A percentile compares a stretch with the other conserved stretches of the same genome.
Evolutionary conservation across 495 filamentous ascomycete species (phyloP).

Genomic region (Penicillium lividum): DNA sequence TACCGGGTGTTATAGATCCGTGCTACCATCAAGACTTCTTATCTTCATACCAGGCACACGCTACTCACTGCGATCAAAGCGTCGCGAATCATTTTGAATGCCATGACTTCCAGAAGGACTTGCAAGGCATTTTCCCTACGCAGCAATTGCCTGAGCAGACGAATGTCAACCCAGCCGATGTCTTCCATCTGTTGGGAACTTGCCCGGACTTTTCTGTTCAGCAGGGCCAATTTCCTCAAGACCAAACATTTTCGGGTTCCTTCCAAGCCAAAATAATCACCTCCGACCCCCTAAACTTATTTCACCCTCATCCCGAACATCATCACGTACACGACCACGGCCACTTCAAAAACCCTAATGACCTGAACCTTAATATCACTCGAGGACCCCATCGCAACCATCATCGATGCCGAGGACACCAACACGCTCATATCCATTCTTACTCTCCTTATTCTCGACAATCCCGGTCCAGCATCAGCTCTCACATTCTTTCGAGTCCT

Average conservation of each 20-base stretch:
- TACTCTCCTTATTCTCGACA: slow-evolving; percentile 47
- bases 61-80: slow-evolving; percentile 38
- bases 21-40: slow-evolving; percentile 29
- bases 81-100: slow-evolving; percentile 35
- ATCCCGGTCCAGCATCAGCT: slow-evolving; percentile 45
- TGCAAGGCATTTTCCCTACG: slow-evolving; percentile 26
- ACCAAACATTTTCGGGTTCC: slow-evolving; percentile 17
- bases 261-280: slow-evolving; percentile 19
- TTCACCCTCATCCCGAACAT: slow-evolving; percentile 30
- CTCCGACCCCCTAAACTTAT: slow-evolving; percentile 30
- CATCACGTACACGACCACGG: slow-evolving; percentile 24
- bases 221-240: slow-evolving; percentile 30
- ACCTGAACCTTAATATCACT: slow-evolving; percentile 24
- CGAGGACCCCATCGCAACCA: slow-evolving; percentile 40
- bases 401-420: slow-evolving; percentile 39
- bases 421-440: slow-evolving; percentile 37
- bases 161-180: slow-evolving; percentile 40
- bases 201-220: slow-evolving; percentile 38
- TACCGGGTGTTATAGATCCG: slow-evolving; percentile 19
- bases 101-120: slow-evolving; percentile 36
- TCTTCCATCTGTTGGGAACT: slow-evolving; percentile 46
- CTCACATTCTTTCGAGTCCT: slow-evolving; percentile 42
- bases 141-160: slow-evolving; percentile 30
- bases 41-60: slow-evolving; percentile 30
- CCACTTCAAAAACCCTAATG: slow-evolving; percentile 34